These are phyloP conservation scores for Forsythia viridissima DNA, from an alignment of 257 asterid species.

Conservation along the genomic window DNA sequence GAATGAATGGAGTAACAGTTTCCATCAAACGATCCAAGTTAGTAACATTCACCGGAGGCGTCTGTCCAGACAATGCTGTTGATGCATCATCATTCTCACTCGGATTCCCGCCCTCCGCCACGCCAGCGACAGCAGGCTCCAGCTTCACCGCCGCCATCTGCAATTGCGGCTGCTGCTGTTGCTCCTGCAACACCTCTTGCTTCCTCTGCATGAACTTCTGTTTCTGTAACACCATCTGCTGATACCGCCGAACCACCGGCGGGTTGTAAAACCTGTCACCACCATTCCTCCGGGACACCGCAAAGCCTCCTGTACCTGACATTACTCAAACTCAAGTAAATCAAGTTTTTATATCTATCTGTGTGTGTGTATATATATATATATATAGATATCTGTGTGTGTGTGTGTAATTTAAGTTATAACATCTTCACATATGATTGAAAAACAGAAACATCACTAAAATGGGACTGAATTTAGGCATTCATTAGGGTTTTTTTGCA, in stretches of 20 bases:
- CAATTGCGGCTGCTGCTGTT: not conserved
- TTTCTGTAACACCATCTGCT: conserved; percentile 25
- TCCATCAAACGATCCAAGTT: not conserved
- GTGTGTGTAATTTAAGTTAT: not conserved
- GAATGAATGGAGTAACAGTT: not conserved
- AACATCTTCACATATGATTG: not conserved
- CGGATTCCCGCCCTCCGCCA: not conserved
- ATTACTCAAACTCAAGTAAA: conserved; percentile 16
- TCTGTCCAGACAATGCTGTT: not conserved
- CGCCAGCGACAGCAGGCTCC: not conserved
- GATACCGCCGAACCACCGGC: conserved; percentile 32
- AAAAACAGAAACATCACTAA: not conserved
- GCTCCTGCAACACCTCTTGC: not conserved
- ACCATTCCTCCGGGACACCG: conserved; percentile 33
- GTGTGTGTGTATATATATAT: not conserved
- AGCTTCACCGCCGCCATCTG: not conserved
- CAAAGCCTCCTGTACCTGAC: conserved; percentile 45
- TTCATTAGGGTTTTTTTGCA: conserved; percentile 9
- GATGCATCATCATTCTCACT: not conserved
- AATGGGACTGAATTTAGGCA: not conserved
- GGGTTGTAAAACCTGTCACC: conserved; percentile 33
- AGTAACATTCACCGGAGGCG: not conserved
- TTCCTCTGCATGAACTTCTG: conserved; percentile 1
- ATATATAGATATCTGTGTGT: too few species aligned
- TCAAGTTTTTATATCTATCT: not conserved